Evolutionary conservation across 2,329 filamentous ascomycete genomes (phyloP).

Genomic region (Pseudocercospora macadamiae): DNA sequence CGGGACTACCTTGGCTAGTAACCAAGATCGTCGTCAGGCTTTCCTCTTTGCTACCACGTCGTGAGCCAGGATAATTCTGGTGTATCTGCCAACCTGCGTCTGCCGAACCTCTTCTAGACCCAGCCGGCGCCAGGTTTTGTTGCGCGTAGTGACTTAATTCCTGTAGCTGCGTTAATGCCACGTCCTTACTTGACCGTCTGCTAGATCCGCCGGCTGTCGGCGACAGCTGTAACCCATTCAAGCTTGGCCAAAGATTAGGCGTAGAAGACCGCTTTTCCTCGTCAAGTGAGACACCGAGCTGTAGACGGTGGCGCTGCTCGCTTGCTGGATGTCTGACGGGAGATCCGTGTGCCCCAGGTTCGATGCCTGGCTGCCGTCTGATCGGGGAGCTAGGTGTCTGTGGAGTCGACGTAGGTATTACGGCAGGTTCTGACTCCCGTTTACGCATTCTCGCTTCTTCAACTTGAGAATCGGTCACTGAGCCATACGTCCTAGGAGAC

Average conservation of each 20-base stretch:
- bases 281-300: constrained; percentile 22
- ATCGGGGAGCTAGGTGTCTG: constrained; percentile 29
- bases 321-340: constrained; percentile 28
- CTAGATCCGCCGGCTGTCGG: constrained; percentile 30
- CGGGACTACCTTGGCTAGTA: constrained; percentile 35
- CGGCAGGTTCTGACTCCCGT: constrained; percentile 34
- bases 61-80: constrained; percentile 37
- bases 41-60: constrained; percentile 40
- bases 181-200: constrained; percentile 42
- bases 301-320: constrained; percentile 31
- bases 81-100: constrained; percentile 39
- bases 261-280: constrained; percentile 34
- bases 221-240: constrained; percentile 26
- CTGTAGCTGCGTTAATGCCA: constrained; percentile 39
- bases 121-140: constrained; percentile 29
- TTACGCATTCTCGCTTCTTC: constrained; percentile 35
- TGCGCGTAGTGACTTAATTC: constrained; percentile 36
- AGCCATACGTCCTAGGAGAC: constrained; percentile 33
- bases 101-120: constrained; percentile 39
- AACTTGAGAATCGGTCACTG: constrained; percentile 35
- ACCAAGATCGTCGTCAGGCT: constrained; percentile 41
- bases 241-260: constrained; percentile 26
- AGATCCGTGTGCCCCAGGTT: constrained; percentile 15
- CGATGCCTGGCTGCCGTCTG: constrained; percentile 24
- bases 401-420: constrained; percentile 24